Percentiles rank a stretch among this genome's conserved stretches.
phyloP scores from a whole-genome alignment of 2,329 filamentous ascomycete genomes.

The Sporothrix pallida region DNA sequence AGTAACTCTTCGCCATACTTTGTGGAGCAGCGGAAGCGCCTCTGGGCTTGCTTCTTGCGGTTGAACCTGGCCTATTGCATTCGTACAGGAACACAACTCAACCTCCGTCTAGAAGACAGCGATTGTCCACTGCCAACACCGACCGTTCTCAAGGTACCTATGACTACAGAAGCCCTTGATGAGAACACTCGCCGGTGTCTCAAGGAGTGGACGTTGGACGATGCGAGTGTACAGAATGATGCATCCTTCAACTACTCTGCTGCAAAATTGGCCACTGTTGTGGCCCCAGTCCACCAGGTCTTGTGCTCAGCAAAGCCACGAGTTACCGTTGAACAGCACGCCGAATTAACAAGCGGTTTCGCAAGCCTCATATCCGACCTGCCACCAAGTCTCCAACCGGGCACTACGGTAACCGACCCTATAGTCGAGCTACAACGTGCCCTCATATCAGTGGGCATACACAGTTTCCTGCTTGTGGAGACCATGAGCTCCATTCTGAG shows the following conservation, averaged over 20 bases:
- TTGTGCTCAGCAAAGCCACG: constrained; percentile 27
- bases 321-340: constrained; percentile 21
- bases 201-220: constrained; percentile 4
- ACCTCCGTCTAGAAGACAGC: constrained; percentile 37
- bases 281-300: constrained; percentile 29
- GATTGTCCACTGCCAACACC: constrained; percentile 36
- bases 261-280: background rate
- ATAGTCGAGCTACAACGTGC: constrained; percentile 29
- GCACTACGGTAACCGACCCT: constrained; percentile 12
- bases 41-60: constrained; percentile 38
- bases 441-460: constrained; percentile 27
- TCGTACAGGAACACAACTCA: constrained; percentile 38
- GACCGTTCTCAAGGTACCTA: background rate
- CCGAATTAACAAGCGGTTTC: constrained; percentile 10
- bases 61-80: constrained; percentile 38
- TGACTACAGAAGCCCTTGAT: background rate
- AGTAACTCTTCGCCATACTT: constrained; percentile 35
- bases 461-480: constrained; percentile 31
- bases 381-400: constrained; percentile 23
- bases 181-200: background rate
- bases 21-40: constrained; percentile 37
- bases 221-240: constrained; percentile 13
- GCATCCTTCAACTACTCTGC: constrained; percentile 13
- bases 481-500: background rate
- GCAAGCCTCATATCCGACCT: constrained; percentile 7